A percentile compares a stretch with the other conserved stretches of the same genome.
These are phyloP conservation scores for Penicillium vulpinum DNA, from an alignment of 2,329 filamentous ascomycete genomes.

Conservation along the genomic window DNA sequence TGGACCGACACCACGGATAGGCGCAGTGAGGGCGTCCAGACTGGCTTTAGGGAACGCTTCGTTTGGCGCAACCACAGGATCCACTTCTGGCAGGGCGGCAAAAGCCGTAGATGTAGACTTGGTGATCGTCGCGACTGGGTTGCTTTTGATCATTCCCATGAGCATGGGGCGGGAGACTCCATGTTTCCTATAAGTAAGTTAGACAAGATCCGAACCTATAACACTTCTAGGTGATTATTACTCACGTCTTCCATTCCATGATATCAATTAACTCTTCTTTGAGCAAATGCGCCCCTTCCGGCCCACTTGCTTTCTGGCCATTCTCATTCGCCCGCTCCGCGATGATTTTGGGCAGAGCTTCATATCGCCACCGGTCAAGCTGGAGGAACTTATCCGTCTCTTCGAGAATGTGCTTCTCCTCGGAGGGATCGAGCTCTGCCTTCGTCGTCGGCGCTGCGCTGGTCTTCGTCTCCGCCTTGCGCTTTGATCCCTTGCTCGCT, in stretches of 20 bases:
- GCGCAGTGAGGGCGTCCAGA: constrained; percentile 35
- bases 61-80: constrained; percentile 6
- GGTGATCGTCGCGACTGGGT: constrained; percentile 27
- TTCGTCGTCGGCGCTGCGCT: constrained; percentile 1
- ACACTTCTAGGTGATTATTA: constrained; percentile 1
- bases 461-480: constrained; percentile 8
- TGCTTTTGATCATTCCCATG: constrained; percentile 42
- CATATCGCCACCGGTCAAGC: constrained; percentile 44
- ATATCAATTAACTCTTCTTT: constrained; percentile 40
- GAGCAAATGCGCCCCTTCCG: constrained; percentile 23
- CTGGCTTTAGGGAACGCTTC: constrained; percentile 32
- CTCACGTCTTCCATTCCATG: constrained; percentile 50
- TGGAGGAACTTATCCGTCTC: constrained; percentile 31
- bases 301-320: constrained; percentile 11
- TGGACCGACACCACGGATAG: constrained; percentile 43
- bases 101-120: constrained; percentile 33
- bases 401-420: constrained; percentile 15
- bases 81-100: constrained; percentile 16
- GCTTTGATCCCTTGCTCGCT: constrained; percentile 14
- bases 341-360: constrained; percentile 30
- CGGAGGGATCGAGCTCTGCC: neutral
- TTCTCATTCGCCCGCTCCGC: constrained; percentile 7
- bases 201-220: neutral
- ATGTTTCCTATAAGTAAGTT: constrained; percentile 14
- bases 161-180: constrained; percentile 43